Evolutionary conservation across 1,284 basidiomycete genomes (phyloP).

Genomic region (Cutaneotrichosporon mucoides): DNA sequence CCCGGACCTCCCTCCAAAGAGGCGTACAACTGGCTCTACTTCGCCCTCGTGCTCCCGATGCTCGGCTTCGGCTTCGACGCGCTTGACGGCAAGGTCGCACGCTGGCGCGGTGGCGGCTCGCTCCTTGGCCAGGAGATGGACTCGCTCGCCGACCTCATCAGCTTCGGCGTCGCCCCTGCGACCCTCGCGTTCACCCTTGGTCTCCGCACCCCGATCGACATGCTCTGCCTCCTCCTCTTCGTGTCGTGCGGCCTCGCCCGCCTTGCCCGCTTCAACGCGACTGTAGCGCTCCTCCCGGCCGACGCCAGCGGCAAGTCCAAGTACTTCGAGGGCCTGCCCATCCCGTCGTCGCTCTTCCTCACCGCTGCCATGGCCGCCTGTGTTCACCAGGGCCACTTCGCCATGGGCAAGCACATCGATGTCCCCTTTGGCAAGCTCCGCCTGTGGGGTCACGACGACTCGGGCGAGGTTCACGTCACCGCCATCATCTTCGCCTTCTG

Average conservation of each 20-base stretch:
- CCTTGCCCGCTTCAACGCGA: constrained; percentile 96
- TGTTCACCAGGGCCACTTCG: constrained; percentile 76
- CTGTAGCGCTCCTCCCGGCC: constrained; percentile 90
- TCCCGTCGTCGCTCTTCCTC: constrained; percentile 81
- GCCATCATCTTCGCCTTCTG: constrained; percentile 70
- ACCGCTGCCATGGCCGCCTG: constrained; percentile 79
- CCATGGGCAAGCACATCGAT: constrained; percentile 36
- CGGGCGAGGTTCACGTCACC: constrained; percentile 74
- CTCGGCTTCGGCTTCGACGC: constrained; percentile 98
- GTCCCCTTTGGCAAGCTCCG: constrained; percentile 69
- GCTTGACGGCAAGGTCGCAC: constrained; percentile 93
- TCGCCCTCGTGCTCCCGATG: constrained; percentile 80
- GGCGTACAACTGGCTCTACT: constrained; percentile 59
- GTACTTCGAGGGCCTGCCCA: constrained; percentile 97
- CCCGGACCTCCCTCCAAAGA: constrained; percentile 34
- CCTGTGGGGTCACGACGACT: constrained; percentile 60
- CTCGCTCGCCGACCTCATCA: constrained; percentile 92
- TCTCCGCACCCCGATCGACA: constrained; percentile 83
- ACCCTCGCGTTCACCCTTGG: constrained; percentile 88
- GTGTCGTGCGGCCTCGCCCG: constrained; percentile 95
- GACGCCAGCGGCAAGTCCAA: constrained; percentile 79
- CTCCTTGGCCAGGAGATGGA: constrained; percentile 99
- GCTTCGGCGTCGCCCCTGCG: constrained; percentile 94
- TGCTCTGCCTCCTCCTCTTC: constrained; percentile 78
- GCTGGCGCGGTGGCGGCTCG: constrained; percentile 91